A percentile compares a stretch with the other conserved stretches of the same genome.
These are phyloP conservation scores for Heterobasidion occidentale DNA, from an alignment of 1,284 basidiomycete genomes.

Conservation along the genomic window DNA sequence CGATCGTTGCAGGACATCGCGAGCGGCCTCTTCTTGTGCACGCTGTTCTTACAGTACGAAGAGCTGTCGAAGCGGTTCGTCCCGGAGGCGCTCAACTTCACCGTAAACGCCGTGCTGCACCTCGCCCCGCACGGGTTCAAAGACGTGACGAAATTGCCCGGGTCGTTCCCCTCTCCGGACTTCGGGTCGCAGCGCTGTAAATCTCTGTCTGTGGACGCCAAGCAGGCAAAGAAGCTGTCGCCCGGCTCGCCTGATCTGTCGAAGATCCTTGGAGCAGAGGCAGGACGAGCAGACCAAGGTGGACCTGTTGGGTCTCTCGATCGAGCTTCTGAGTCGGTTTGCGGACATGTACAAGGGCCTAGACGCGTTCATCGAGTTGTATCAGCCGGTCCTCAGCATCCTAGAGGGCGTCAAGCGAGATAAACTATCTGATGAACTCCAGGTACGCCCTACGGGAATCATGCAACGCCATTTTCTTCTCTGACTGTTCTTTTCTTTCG, in stretches of 20 bases:
- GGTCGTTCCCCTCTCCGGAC: conserved; percentile 69
- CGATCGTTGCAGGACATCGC: conserved; percentile 71
- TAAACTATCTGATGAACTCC: conserved; percentile 41
- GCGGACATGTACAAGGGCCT: conserved; percentile 72
- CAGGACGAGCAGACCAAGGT: conserved; percentile 57
- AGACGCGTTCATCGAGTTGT: conserved; percentile 82
- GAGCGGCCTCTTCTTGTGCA: conserved; percentile 86
- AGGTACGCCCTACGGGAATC: conserved; percentile 33
- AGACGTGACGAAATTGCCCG: conserved; percentile 43
- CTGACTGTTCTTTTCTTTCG: not conserved
- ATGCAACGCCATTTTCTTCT: not conserved
- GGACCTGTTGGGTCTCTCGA: conserved; percentile 52
- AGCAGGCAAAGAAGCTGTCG: conserved; percentile 31
- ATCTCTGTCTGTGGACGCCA: conserved; percentile 29
- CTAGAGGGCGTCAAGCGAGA: conserved; percentile 45
- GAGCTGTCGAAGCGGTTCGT: conserved; percentile 78
- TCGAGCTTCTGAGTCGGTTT: conserved; percentile 60
- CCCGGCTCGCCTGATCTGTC: conserved; percentile 41
- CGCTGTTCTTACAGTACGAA: conserved; percentile 82
- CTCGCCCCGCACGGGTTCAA: conserved; percentile 60
- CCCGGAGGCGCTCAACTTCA: conserved; percentile 86
- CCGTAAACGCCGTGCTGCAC: conserved; percentile 64
- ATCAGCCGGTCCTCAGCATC: conserved; percentile 56
- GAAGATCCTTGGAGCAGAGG: conserved; percentile 28
- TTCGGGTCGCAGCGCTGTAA: conserved; percentile 35